Percentiles rank a stretch among this genome's conserved stretches.
These are phyloP conservation scores for Daldinia sp. DNA, from an alignment of 2,329 filamentous ascomycete species.

Conservation along the genomic window DNA sequence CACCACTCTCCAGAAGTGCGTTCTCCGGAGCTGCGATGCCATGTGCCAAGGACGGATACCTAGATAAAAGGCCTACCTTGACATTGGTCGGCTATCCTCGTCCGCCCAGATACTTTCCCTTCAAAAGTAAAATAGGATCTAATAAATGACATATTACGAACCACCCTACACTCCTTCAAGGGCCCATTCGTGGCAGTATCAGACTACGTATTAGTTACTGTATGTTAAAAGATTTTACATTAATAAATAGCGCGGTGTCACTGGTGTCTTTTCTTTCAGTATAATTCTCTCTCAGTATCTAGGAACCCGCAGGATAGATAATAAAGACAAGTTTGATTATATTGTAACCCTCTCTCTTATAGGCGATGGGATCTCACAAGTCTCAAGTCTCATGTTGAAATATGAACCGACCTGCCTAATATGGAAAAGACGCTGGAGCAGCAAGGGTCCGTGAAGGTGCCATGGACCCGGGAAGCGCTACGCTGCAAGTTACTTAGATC, in stretches of 20 bases:
- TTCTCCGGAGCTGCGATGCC: conserved; percentile 33
- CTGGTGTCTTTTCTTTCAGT: background rate
- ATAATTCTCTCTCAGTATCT: background rate
- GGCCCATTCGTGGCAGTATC: no score
- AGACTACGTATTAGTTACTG: background rate
- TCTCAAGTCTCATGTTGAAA: background rate
- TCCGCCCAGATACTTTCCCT: conserved; percentile 42
- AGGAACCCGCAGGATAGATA: background rate
- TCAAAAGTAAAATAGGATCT: conserved; percentile 10
- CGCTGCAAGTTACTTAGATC: conserved; percentile 6
- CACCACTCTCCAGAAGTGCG: conserved; percentile 47
- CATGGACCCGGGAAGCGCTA: conserved; percentile 18
- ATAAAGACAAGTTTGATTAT: background rate
- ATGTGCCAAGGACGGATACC: conserved; percentile 10
- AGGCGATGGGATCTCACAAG: background rate
- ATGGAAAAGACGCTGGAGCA: conserved; percentile 14
- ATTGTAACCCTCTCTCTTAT: background rate
- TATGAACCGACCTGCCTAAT: conserved; percentile 30
- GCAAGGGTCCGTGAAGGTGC: conserved; percentile 21
- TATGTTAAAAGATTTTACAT: background rate
- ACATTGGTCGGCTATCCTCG: conserved; percentile 11
- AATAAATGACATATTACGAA: background rate
- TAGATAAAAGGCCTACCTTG: conserved; percentile 8
- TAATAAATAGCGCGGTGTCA: background rate
- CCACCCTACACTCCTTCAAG: background rate